phyloP scores from a whole-genome alignment of 192 early-diverging fungal genomes.

The Radiomyces spectabilis region DNA sequence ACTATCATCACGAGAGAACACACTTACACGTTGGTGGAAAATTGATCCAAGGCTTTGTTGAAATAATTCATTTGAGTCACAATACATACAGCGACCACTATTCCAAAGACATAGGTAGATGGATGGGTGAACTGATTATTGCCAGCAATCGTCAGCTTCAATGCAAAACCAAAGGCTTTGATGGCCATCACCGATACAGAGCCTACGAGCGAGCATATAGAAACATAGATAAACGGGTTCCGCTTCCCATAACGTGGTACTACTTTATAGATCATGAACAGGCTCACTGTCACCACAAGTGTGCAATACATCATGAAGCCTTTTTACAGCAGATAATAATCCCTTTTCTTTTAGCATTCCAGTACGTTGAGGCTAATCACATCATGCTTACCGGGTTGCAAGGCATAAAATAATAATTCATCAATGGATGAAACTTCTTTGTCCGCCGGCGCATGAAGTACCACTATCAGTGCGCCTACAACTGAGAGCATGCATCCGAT shows the following conservation, averaged over 20 bases:
- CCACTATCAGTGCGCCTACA: conserved; percentile 79
- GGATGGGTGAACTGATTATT: conserved; percentile 87
- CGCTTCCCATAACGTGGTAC: conserved; percentile 75
- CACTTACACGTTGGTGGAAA: conserved; percentile 74
- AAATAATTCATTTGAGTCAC: conserved; percentile 98
- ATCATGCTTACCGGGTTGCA: conserved; percentile 59
- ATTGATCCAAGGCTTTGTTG: conserved; percentile 91
- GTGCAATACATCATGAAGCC: conserved; percentile 79
- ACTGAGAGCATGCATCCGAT: conserved; percentile 88
- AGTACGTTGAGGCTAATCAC: not conserved
- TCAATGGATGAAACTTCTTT: conserved; percentile 74
- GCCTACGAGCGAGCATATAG: conserved; percentile 95
- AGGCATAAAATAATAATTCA: conserved; percentile 72
- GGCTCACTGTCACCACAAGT: conserved; percentile 51
- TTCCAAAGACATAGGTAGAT: conserved; percentile 83
- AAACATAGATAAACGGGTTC: conserved; percentile 82
- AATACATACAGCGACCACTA: conserved; percentile 73
- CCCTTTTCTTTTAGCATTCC: not conserved
- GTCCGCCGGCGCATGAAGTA: conserved; percentile 83
- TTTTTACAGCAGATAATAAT: conserved; percentile 10
- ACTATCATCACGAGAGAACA: too few relatives aligned
- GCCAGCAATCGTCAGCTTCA: conserved; percentile 88
- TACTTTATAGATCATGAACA: conserved; percentile 75
- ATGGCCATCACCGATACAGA: conserved; percentile 88
- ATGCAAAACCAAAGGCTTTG: conserved; percentile 90